Base-by-base conservation (phyloP, 1,139 yeast genomes). In the Pichia terricola region DNA sequence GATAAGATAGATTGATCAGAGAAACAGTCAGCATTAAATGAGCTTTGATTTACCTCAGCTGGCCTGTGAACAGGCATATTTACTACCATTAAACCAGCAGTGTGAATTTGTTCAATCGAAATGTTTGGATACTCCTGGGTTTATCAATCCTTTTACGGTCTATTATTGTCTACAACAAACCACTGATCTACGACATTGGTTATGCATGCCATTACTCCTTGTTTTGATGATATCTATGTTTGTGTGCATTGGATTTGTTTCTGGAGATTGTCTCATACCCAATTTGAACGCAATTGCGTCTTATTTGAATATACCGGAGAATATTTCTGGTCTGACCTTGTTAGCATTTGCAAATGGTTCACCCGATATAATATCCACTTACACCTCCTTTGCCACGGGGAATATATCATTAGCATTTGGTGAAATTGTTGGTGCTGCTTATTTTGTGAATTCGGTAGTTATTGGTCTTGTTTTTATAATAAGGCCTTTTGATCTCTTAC, bases 331-430 rank as follows among this genome's bases (percentile, higher is more conserved):
- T 0, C 62, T 77, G 46, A 77, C 82, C 0, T 59, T 77, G 34
- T 59, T 77, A 49, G 81, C 81, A 2, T 66, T 77, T 54, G 83
- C 82, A 4, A 77, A 77, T 54, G 78, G 80, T 7, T 66, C 79
- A 2, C 80, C 83, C 0, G 83, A 77, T 58, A 72, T 77, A 5
- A 56, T 77, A 42, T 68, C 77, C 43, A 76, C 79, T 1, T 77
- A 69, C 49, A 69, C 70, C 35, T 79, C 81, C 1, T 69, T 77
- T 61, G 61, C 60, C 38, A 55, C 72, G 4, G 73, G 67, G 4
- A 67, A 72, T 37, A 68, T 69, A 0, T 67, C 72, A 30, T 62
- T 77, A 53, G 81, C 82, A 0, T 58, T 76, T 5, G 73, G 81
- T 3, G 82, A 77, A 55, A 60, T 77, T 22, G 60, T 74, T 35